Evolutionary conservation across 176 grass and related monocot genomes (phyloP), one percentile per base, ranked within the genome.

Genomic region (Musa acuminata): DNA sequence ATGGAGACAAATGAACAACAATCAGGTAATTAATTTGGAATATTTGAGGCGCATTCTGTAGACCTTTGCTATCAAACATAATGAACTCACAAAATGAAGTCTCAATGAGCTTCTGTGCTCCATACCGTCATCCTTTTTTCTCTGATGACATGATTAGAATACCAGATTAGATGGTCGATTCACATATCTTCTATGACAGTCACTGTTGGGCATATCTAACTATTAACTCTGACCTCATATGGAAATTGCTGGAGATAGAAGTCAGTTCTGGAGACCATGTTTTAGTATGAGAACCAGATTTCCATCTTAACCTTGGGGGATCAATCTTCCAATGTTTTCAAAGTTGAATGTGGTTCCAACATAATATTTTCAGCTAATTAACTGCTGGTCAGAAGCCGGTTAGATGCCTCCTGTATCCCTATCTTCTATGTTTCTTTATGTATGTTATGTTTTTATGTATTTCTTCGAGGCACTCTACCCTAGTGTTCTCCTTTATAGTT

Each of bases 121-220:
- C 11, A 55, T 55, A 14, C 16, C 54, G 16, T 55, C 54, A 55
- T 24, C 50, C 62, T 74, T 86, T 89, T 86, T 78, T 58, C 73
- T 73, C 54, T 89, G 87, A 66, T 86, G 81, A 81, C 87, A 77
- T 89, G 87, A 83, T 78, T 86, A 83, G n/a, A 74, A 78, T 78
- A 69, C 83, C 78, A 86, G 74, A 80, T 26, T 75, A 83, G 69
- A 75, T 80, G 83, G 62, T 62, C 80, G 62, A 74, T 74, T 84
- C 21, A 59, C 11, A 43, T n/a, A 72, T 51, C 74, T 79, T 76
- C 20, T 55, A 22, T 79, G 84, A 82, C 75, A 63, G 62, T 75
- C 75, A 82, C 83, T 77, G 52, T 73, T 82, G 81, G 88, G 54
- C 12, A 55, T 55, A 13, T 55, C 54, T 55, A 55, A 55, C 12